Base-by-base conservation (phyloP, 805 yeast species). In the Wickerhamiella nectarea region DNA sequence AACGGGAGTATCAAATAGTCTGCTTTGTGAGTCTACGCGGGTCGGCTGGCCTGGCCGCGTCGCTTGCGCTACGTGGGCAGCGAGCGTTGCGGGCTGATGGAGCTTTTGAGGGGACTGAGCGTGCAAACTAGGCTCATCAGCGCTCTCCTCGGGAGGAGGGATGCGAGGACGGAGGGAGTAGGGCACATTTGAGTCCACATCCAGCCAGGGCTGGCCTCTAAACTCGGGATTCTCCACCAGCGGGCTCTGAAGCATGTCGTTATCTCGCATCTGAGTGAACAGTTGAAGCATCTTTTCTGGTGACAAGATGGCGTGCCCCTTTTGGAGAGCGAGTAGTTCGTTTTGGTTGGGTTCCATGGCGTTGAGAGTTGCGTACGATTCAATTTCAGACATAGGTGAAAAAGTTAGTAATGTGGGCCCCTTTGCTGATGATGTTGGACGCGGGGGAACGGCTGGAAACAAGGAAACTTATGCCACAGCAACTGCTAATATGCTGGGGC, bases 211-310 rank as follows among this genome's bases (percentile, higher is more conserved):
- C 22, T 59, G 66, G 20, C 55, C 55, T 18, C 54, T 51, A 4
- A 38, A 28, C 25, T 46, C 43, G 19, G 43, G 38, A 22, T 17
- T 26, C 7, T 18, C 25, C 12, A 14, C 38, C 22, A 58, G 56
- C 7, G 46, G 47, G 9, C 49, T 52, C 21, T 47, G 47, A 31
- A 63, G 56, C 26, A 57, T 55, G 35, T 62, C 57, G 25, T 56
- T 51, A 6, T 55, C 52, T 26, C 63, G 55, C 59, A 66, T 60
- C 17, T 63, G 60, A 29, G 64, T 57, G 71, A 78, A 76, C 10
- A 75, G 68, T 18, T 67, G 61, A 47, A 76, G 66, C 50, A 77
- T 67, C 50, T 76, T 75, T 22, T 68, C 66, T 57, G 74, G 61
- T 6, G 73, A 53, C 52, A 76, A 75, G 21, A 60, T 59, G 46